phyloP scores from a whole-genome alignment of 768 basidiomycete species.

The Lentinus brumalis region DNA sequence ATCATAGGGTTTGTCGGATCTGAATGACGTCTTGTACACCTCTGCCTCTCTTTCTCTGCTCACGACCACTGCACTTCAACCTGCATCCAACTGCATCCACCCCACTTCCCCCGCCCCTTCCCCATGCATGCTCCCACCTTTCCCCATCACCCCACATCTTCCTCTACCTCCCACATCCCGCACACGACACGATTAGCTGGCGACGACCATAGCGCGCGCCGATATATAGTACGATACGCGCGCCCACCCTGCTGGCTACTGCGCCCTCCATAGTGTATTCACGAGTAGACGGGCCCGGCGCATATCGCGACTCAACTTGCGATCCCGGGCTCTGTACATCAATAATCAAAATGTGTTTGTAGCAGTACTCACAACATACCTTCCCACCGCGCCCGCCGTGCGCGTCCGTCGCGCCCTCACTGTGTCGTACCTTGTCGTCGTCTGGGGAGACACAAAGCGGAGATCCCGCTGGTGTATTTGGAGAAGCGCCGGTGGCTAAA shows the following conservation, averaged over 20 bases:
- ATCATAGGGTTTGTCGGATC: not conserved
- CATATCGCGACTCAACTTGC: slow-evolving; percentile 38
- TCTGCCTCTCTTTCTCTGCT: slow-evolving; percentile 9
- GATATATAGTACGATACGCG: slow-evolving; percentile 2
- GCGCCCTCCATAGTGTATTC: slow-evolving; percentile 4
- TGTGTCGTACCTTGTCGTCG: not conserved
- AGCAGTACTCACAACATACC: slow-evolving; percentile 3
- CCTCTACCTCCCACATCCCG: not conserved
- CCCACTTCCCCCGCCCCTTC: not conserved
- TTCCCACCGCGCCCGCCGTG: not conserved
- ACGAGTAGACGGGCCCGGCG: slow-evolving; percentile 12
- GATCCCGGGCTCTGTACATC: slow-evolving; percentile 25
- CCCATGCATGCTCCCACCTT: not conserved
- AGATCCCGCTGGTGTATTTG: not conserved
- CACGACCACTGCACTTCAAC: slow-evolving; percentile 25
- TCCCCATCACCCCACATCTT: not conserved
- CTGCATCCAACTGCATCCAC: slow-evolving; percentile 22
- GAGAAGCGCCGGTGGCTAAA: slow-evolving; percentile 4
- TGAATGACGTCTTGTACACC: not conserved
- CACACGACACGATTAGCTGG: slow-evolving; percentile 21
- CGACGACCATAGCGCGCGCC: not conserved
- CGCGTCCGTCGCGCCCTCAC: not conserved
- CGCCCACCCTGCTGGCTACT: slow-evolving; percentile 7
- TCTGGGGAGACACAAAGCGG: not conserved
- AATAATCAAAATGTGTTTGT: slow-evolving; percentile 18